Percentiles rank a stretch among this genome's conserved stretches.
Conservation (phyloP, 2,329 filamentous ascomycete genomes). For the Catunica adiposa region DNA sequence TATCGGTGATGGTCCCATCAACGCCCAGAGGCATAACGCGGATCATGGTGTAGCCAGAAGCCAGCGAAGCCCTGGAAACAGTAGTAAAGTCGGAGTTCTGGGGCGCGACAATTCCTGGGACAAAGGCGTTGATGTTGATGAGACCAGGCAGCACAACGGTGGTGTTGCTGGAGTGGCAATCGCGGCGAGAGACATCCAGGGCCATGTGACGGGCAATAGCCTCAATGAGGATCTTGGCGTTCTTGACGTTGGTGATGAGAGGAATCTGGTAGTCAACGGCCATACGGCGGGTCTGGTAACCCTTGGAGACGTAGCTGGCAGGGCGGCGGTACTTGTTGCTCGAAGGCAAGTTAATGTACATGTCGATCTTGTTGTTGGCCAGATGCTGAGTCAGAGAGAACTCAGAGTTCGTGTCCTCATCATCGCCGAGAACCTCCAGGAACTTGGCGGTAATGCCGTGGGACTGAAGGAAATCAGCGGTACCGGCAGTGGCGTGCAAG, state of each 20-base stretch:
- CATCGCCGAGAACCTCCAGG: slow-evolving; percentile 66
- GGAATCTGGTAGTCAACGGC: slow-evolving; percentile 95
- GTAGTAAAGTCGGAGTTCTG: slow-evolving; percentile 51
- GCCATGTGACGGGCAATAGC: slow-evolving; percentile 81
- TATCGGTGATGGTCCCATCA: slow-evolving; percentile 56
- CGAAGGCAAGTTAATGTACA: slow-evolving; percentile 99
- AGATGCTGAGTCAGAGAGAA: slow-evolving; percentile 95
- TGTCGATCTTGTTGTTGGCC: slow-evolving; percentile 91
- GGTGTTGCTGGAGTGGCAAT: slow-evolving; percentile 81
- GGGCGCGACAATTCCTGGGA: slow-evolving; percentile 51
- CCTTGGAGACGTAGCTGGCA: slow-evolving; percentile 96
- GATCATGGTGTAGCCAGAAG: slow-evolving; percentile 65
- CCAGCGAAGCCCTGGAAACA: slow-evolving; percentile 57
- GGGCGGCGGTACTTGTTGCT: slow-evolving; percentile 94
- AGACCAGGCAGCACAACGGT: slow-evolving; percentile 57
- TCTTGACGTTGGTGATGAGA: slow-evolving; percentile 96
- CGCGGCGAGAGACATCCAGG: slow-evolving; percentile 64
- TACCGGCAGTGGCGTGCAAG: slow-evolving; percentile 89
- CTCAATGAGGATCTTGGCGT: slow-evolving; percentile 92
- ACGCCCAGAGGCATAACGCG: slow-evolving; percentile 62
- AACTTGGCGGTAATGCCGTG: slow-evolving; percentile 86
- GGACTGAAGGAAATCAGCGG: slow-evolving; percentile 88
- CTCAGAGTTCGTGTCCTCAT: slow-evolving; percentile 79
- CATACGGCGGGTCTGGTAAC: slow-evolving; percentile 92
- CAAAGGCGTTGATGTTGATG: slow-evolving; percentile 66